phyloP scores from a whole-genome alignment of 441 rosid genomes.

The Corymbia calophylla region DNA sequence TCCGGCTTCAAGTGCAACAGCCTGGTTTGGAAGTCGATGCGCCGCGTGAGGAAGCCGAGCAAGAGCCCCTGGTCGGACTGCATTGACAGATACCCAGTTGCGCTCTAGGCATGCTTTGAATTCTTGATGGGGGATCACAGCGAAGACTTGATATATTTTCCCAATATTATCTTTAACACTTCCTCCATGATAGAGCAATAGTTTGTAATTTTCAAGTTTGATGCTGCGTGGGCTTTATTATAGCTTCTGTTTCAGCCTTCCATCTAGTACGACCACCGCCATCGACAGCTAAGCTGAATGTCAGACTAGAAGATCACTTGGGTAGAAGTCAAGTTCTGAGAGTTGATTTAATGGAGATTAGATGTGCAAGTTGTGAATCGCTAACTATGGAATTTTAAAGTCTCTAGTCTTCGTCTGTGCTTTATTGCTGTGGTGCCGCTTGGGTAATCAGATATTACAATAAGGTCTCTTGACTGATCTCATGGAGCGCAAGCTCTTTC shows the following conservation, averaged over 20 bases:
- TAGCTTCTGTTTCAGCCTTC: background rate
- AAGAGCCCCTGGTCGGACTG: conserved; percentile 75
- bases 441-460: background rate
- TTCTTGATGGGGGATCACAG: background rate
- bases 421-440: background rate
- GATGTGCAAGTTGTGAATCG: background rate
- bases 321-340: background rate
- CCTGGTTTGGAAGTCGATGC: conserved; percentile 71
- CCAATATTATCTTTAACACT: background rate
- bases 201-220: background rate
- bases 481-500: background rate
- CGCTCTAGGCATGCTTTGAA: background rate
- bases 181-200: background rate
- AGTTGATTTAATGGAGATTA: background rate
- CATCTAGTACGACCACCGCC: background rate
- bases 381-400: background rate
- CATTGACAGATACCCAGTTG: conserved; percentile 53
- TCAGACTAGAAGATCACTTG: background rate
- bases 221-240: background rate
- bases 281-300: background rate
- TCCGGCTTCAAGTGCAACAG: conserved; percentile 97
- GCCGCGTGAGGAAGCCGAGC: conserved; percentile 49
- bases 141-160: background rate
- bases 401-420: background rate
- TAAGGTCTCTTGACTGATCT: background rate